These are phyloP conservation scores for Aegilops bicornis DNA, from an alignment of 176 grass and related monocot genomes.

Conservation along the genomic window DNA sequence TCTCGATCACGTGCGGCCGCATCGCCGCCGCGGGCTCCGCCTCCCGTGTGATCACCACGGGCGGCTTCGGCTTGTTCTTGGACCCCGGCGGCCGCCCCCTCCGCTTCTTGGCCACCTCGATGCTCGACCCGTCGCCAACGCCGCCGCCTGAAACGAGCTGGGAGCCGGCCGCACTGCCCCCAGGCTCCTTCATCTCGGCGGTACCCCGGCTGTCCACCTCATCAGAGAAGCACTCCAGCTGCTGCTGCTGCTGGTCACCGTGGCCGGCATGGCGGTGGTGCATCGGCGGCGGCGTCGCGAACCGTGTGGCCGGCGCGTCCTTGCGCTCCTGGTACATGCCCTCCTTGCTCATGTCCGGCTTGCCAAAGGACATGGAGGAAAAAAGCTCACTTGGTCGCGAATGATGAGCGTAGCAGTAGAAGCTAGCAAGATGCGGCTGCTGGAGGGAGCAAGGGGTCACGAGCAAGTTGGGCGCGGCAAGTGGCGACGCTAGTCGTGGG, in stretches of 20 bases:
- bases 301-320: slow-evolving; percentile 28
- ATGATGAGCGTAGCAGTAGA: background rate
- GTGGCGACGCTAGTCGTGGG: slow-evolving; percentile 7
- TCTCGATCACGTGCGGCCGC: slow-evolving; percentile 90
- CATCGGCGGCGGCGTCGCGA: slow-evolving; percentile 37
- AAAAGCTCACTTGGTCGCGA: background rate
- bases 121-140: slow-evolving; percentile 60
- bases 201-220: slow-evolving; percentile 69
- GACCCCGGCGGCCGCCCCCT: slow-evolving; percentile 81
- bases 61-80: slow-evolving; percentile 93
- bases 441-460: background rate
- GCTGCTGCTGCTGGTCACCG: slow-evolving; percentile 19
- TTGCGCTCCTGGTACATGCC: slow-evolving; percentile 54
- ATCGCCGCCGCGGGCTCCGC: slow-evolving; percentile 64
- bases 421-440: background rate
- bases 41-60: slow-evolving; percentile 87
- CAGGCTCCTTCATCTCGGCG: slow-evolving; percentile 48
- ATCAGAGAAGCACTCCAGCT: slow-evolving; percentile 68
- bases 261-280: background rate
- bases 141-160: slow-evolving; percentile 20
- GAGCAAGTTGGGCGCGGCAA: slow-evolving; percentile 8
- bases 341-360: slow-evolving; percentile 53
- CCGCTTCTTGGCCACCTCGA: slow-evolving; percentile 71
- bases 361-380: slow-evolving; percentile 44
- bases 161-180: background rate